Evolutionary conservation across 306 rosid species (phyloP).

Genomic region (Trifolium fragiferum): DNA sequence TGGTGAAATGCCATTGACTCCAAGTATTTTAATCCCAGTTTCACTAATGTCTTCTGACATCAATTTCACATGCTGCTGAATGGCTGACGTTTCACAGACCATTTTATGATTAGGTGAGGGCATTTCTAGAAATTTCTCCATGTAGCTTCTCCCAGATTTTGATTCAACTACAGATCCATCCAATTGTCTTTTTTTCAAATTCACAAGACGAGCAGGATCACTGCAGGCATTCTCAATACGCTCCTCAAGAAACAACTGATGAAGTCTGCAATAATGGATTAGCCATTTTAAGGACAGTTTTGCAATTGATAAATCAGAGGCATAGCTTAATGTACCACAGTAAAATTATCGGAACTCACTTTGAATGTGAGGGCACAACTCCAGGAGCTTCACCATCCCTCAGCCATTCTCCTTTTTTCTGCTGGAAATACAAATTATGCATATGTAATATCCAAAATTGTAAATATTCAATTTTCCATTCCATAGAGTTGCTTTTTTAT

Average conservation of each 20-base stretch:
- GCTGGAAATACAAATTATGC: slow-evolving; percentile 45
- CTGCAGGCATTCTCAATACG: slow-evolving; percentile 69
- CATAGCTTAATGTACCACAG: slow-evolving; percentile 38
- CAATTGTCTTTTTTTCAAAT: slow-evolving; percentile 76
- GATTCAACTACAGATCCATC: slow-evolving; percentile 64
- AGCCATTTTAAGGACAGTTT: slow-evolving; percentile 36
- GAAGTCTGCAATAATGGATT: slow-evolving; percentile 65
- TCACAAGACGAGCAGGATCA: slow-evolving; percentile 80
- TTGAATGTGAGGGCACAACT: slow-evolving; percentile 68
- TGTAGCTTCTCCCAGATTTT: slow-evolving; percentile 74
- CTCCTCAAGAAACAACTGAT: slow-evolving; percentile 87
- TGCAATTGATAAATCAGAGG: slow-evolving; percentile 36
- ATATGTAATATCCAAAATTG: slow-evolving; percentile 28
- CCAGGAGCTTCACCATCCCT: slow-evolving; percentile 78
- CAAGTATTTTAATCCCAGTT: slow-evolving; percentile 73
- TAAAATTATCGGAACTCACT: slow-evolving; percentile 64
- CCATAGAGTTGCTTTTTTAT: slow-evolving; percentile 16
- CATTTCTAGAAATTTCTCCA: slow-evolving; percentile 73
- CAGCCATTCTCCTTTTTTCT: slow-evolving; percentile 68
- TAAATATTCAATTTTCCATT: slow-evolving; percentile 28
- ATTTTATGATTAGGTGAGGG: slow-evolving; percentile 65
- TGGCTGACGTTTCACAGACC: slow-evolving; percentile 61
- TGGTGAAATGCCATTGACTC: slow-evolving; percentile 64
- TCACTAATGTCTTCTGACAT: slow-evolving; percentile 55
- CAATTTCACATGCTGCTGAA: slow-evolving; percentile 48